A percentile compares a stretch with the other conserved stretches of the same genome.
These are phyloP conservation scores for Nakazawaea molendinolei DNA, from an alignment of 805 yeast genomes.

Conservation along the genomic window DNA sequence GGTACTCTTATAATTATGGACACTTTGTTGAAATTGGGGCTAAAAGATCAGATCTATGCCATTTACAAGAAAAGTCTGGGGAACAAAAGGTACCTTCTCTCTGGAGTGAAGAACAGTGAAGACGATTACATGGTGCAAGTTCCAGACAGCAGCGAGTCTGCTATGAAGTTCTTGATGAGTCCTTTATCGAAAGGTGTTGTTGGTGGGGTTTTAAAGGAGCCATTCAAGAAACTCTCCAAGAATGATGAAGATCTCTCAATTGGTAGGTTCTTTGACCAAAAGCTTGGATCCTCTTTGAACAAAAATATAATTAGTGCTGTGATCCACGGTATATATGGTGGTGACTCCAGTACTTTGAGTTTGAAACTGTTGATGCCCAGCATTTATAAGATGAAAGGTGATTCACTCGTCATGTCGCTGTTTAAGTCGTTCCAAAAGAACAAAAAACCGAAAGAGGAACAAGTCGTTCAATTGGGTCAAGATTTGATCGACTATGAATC, in stretches of 20 bases:
- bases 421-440: background rate
- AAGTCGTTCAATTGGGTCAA: conserved; percentile 12
- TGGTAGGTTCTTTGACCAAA: conserved; percentile 60
- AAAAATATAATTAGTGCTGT: conserved; percentile 71
- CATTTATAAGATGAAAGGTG: conserved; percentile 34
- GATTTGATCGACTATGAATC: conserved; percentile 31
- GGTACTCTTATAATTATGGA: conserved; percentile 72
- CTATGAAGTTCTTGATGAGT: conserved; percentile 29
- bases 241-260: conserved; percentile 60
- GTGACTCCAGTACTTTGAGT: conserved; percentile 65
- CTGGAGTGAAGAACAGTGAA: conserved; percentile 11
- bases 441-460: conserved; percentile 5
- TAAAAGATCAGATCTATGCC: conserved; percentile 46
- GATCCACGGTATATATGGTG: conserved; percentile 87
- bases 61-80: conserved; percentile 54
- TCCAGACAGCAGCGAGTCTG: conserved; percentile 35
- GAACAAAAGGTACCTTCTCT: conserved; percentile 64
- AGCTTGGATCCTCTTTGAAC: too few species aligned
- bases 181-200: conserved; percentile 40
- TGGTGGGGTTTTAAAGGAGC: conserved; percentile 42
- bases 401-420: background rate
- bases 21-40: conserved; percentile 41
- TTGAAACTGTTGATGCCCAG: conserved; percentile 51
- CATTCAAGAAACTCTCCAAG: conserved; percentile 30
- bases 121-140: conserved; percentile 44